These are phyloP conservation scores for Microbotryum violaceum DNA, from an alignment of 1,284 basidiomycete genomes.

Conservation along the genomic window DNA sequence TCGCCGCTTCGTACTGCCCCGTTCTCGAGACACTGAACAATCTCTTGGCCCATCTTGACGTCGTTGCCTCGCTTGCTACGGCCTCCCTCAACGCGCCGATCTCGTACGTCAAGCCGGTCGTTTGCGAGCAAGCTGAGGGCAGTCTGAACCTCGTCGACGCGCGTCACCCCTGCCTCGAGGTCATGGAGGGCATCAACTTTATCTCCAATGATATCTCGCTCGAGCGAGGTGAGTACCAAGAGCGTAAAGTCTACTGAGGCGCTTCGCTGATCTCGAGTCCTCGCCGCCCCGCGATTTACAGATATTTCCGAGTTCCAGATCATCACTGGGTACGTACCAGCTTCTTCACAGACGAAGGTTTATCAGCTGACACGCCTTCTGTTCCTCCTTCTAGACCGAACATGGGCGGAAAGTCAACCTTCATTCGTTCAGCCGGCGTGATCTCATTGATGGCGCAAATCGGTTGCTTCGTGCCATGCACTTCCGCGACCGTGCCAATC, in stretches of 20 bases:
- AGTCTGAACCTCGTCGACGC: constrained; percentile 70
- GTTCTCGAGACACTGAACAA: constrained; percentile 84
- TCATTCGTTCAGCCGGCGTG: constrained; percentile 81
- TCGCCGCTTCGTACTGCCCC: constrained; percentile 75
- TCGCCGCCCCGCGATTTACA: constrained; percentile 5
- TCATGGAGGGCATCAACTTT: constrained; percentile 90
- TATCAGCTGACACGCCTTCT: constrained; percentile 1
- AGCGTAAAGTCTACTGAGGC: no score
- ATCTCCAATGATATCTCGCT: constrained; percentile 92
- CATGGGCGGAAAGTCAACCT: constrained; percentile 93
- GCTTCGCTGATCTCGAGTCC: background rate
- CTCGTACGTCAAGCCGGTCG: constrained; percentile 74
- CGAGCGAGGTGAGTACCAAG: constrained; percentile 55
- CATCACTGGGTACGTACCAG: constrained; percentile 50
- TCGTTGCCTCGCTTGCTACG: constrained; percentile 86
- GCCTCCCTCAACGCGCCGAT: constrained; percentile 79
- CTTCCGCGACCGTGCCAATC: constrained; percentile 74
- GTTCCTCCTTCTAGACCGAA: constrained; percentile 51
- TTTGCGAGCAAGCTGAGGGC: constrained; percentile 68
- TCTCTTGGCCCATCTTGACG: constrained; percentile 82
- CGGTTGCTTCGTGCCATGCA: constrained; percentile 90
- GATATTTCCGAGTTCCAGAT: constrained; percentile 45
- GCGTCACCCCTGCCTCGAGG: constrained; percentile 92
- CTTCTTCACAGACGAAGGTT: background rate
- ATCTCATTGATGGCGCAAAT: constrained; percentile 92